Evolutionary conservation across 2,329 filamentous ascomycete genomes (phyloP).

Genomic region (Gremmenia infestans): DNA sequence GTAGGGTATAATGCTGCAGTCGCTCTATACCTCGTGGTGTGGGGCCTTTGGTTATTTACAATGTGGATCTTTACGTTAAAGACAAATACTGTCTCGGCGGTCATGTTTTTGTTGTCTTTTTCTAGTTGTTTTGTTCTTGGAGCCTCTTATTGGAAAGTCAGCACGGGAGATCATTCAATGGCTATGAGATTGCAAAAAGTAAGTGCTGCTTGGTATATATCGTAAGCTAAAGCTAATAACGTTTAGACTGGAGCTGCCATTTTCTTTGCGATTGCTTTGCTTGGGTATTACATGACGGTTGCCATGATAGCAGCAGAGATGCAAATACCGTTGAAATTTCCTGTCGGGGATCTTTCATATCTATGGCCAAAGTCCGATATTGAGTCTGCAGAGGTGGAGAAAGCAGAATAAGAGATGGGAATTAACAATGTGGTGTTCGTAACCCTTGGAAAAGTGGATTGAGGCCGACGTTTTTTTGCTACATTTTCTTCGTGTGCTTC

Average conservation of each 20-base stretch:
- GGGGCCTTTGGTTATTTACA: conserved; percentile 48
- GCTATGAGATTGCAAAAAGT: conserved; percentile 43
- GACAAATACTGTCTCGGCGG: conserved; percentile 45
- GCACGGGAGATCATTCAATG: conserved; percentile 37
- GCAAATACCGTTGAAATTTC: conserved; percentile 43
- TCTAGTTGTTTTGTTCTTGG: conserved; percentile 41
- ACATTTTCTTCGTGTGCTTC: no score
- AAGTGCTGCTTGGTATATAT: conserved; percentile 3
- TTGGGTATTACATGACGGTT: conserved; percentile 50
- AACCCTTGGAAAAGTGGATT: no score
- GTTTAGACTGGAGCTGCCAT: conserved; percentile 35
- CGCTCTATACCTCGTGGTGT: conserved; percentile 46
- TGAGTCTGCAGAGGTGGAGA: conserved; percentile 23
- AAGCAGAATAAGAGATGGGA: not conserved
- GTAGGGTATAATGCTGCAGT: conserved; percentile 45
- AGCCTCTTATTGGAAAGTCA: conserved; percentile 45
- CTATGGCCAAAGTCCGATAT: conserved; percentile 41
- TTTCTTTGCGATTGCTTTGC: conserved; percentile 40
- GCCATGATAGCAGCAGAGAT: conserved; percentile 51
- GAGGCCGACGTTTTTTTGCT: no score
- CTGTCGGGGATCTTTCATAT: conserved; percentile 46
- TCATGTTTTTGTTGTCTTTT: conserved; percentile 45
- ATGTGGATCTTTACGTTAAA: conserved; percentile 47
- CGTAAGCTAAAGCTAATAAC: not conserved
- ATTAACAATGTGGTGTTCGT: no score